Evolutionary conservation across 306 rosid genomes (phyloP).

Genomic region (Datisca glomerata): DNA sequence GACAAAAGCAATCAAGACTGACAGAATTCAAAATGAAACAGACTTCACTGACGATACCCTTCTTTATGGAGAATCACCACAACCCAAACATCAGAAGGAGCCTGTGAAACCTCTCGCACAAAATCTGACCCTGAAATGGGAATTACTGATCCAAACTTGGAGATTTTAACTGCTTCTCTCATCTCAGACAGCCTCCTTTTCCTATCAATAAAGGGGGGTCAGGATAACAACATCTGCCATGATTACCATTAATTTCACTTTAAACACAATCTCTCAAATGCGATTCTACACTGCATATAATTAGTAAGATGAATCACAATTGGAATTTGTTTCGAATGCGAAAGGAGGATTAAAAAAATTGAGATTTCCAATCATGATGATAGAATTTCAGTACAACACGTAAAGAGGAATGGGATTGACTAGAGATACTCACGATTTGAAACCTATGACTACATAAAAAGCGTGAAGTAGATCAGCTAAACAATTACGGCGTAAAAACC

Average conservation of each 20-base stretch:
- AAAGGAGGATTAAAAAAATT: too few species aligned
- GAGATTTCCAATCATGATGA: too few species aligned
- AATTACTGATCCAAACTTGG: constrained; percentile 69
- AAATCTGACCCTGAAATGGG: constrained; percentile 95
- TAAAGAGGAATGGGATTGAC: too few species aligned
- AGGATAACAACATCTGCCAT: neutral
- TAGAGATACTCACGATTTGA: too few species aligned
- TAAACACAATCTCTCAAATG: neutral
- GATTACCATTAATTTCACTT: neutral
- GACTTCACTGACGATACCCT: constrained; percentile 41
- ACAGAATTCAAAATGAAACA: too few species aligned
- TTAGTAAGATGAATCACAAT: too few species aligned
- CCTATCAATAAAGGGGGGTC: constrained; percentile 29
- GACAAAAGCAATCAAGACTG: too few species aligned
- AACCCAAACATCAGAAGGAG: constrained; percentile 97
- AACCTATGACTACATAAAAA: too few species aligned
- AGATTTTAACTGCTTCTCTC: constrained; percentile 69
- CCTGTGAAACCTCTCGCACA: constrained; percentile 93
- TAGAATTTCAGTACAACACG: too few species aligned
- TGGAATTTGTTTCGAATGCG: too few species aligned
- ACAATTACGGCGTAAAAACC: too few species aligned
- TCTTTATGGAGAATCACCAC: constrained; percentile 91
- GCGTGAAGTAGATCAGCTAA: too few species aligned
- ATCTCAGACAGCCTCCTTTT: constrained; percentile 84
- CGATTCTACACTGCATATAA: neutral